Base-by-base conservation (phyloP, 1,139 yeast genomes). In the Sugiyamaella castrensis region DNA sequence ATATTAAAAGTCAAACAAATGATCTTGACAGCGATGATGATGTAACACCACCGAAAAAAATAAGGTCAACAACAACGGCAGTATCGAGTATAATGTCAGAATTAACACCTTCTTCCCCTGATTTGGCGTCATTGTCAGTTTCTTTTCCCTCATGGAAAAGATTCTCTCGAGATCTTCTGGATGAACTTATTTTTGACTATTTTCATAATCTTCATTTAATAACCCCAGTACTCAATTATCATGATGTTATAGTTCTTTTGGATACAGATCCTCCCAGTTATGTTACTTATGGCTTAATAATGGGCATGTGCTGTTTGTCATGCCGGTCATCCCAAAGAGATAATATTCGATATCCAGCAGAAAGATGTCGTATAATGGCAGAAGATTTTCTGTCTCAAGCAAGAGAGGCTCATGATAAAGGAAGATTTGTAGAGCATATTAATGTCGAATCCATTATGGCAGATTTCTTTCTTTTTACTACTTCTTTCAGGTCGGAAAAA, bases 151-250 rank as follows among this genome's bases (percentile, higher is more conserved):
- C 33, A 13, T 44, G 51, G 49, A 48, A 27, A 9, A 29, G 13
- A 13, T 46, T 41, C 13, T 42, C 51, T 11, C 43, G 40, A 11
- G 28, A 38, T 3, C 27, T 50, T 15, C 35, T 51, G 36, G 36
- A 40, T 10, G 37, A 40, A 44, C 51, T 54, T 24, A 37, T 54
- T 27, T 36, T 39, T 16, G 43, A 43, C 35, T 54, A 44, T 32
- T 53, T 54, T 40, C 37, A 24, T 19, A 37, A 40, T 16, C 37
- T 46, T 28, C 57, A 54, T 44, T 39, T 48, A 29, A 51, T 54
- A n/a, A 46, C 52, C 19, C 57, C 54, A 30, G 48, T 54, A 6
- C 50, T 54, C 33, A 40, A 41, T 29, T 32, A 38, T 38, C 46
- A 40, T 7, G 37, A 27, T 19, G 46, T 53, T 4, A 26, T 46